Base-by-base conservation (phyloP, 23 red algal species). In the Gracilaria caudata region DNA sequence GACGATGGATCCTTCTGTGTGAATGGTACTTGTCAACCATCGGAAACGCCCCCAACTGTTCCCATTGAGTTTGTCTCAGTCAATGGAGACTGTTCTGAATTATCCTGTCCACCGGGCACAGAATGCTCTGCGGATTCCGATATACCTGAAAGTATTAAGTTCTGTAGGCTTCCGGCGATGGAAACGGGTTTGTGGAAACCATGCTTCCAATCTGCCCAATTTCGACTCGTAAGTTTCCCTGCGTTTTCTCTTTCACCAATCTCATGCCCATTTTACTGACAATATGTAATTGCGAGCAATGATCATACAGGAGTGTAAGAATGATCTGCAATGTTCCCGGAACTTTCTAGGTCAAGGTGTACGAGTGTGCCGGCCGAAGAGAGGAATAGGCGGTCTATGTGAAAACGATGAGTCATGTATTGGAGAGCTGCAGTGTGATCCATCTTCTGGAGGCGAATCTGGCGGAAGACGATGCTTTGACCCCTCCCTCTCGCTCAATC, bases 391-490 rank as follows among this genome's bases (percentile, higher is more conserved):
- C 5, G 17, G 17, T 37, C 11, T 68, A 36, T 68, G 64, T 68
- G 64, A 38, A 12, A 35, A 37, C 17, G 64, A 68, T 35, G 64
- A 68, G 32, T 68, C 64, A 34, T 68, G 64, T 68, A 68, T 68
- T 34, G 64, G 64, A 68, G 64, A 68, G 4, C 64, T 68, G 10
- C 11, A 68, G 64, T 68, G 64, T 39, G 64, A 68, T 39, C 64
- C 64, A n/a, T 68, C 64, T 39, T 35, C 19, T 39, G 4, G 64
- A 37, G 29, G 36, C 3, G 8, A 34, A 19, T 4, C 10, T 10
- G 10, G 51, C 19, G 12, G 4, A 38, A 68, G 29, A 34, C 4
- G 64, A 68, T 78, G 73, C 39, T 78, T 29, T 56, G 73, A 78
- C 26, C 73, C 73, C 40, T 23, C 73, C 29, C 73, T 78, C 7